These are phyloP conservation scores for Hypomontagnella submonticulosa DNA, from an alignment of 495 filamentous ascomycete genomes.

Conservation along the genomic window DNA sequence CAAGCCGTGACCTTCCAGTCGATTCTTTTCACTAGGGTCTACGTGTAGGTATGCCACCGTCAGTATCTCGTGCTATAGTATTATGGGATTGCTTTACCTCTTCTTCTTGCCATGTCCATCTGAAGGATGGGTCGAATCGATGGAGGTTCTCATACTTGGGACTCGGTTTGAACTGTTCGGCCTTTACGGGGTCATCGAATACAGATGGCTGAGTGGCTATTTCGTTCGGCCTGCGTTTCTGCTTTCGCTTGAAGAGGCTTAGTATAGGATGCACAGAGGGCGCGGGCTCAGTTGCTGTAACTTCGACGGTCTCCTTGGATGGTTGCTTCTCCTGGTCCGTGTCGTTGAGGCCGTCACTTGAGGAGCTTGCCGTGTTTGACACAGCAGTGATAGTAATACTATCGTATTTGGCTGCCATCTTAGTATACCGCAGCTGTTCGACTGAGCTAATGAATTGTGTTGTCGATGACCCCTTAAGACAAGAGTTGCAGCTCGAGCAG, in stretches of 20 bases:
- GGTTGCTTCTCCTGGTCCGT: conserved; percentile 15
- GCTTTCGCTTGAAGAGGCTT: conserved; percentile 12
- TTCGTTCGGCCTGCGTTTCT: conserved; percentile 38
- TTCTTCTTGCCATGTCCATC: conserved; percentile 65
- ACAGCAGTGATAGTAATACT: neutral
- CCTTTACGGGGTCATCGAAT: conserved; percentile 60
- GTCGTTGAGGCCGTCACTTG: conserved; percentile 11
- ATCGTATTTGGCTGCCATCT: conserved; percentile 15
- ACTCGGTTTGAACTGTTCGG: conserved; percentile 58
- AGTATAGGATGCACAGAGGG: conserved; percentile 12
- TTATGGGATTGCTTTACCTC: conserved; percentile 34
- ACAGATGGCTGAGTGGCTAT: conserved; percentile 64
- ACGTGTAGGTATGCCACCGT: neutral
- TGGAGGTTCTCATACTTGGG: conserved; percentile 63
- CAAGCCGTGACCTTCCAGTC: conserved; percentile 11
- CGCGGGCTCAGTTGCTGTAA: neutral
- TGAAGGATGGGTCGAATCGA: conserved; percentile 61
- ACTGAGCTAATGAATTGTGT: neutral
- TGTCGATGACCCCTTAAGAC: neutral
- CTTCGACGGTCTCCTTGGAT: conserved; percentile 1
- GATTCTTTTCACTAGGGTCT: conserved; percentile 5
- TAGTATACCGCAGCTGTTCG: neutral
- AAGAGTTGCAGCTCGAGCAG: neutral
- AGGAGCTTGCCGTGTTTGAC: conserved; percentile 9
- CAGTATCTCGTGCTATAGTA: neutral